Percentiles rank a stretch among this genome's conserved stretches.
Conservation (phyloP, 805 yeast species). For the Kuraishia piskuri region DNA sequence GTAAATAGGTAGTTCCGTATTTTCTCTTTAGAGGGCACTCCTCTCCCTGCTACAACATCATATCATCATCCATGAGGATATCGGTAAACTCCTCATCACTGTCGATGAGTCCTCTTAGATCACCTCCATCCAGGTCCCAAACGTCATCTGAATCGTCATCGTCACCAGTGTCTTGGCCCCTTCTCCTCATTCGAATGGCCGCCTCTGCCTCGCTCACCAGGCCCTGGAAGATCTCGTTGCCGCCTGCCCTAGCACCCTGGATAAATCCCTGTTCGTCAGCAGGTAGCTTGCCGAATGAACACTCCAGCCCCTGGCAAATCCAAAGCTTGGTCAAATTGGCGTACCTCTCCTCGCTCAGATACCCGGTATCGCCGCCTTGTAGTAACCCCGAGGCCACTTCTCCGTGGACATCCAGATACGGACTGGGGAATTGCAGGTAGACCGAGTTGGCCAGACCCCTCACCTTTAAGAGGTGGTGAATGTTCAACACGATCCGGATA, state of each 20-base stretch:
- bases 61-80: not conserved
- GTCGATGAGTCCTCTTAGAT: not conserved
- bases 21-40: not conserved
- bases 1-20: too few relatives aligned
- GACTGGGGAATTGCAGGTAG: slow-evolving; percentile 41
- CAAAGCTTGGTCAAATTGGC: slow-evolving; percentile 48
- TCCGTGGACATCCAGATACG: slow-evolving; percentile 69
- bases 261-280: not conserved
- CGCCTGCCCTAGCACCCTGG: not conserved
- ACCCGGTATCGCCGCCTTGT: slow-evolving; percentile 47
- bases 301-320: slow-evolving; percentile 46
- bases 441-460: slow-evolving; percentile 18
- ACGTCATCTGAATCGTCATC: not conserved
- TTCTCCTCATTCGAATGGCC: not conserved
- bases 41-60: not conserved
- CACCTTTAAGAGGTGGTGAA: slow-evolving; percentile 13
- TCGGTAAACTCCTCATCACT: not conserved
- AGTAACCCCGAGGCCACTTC: slow-evolving; percentile 53
- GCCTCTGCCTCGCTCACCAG: not conserved
- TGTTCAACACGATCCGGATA: slow-evolving; percentile 18
- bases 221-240: not conserved
- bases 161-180: not conserved
- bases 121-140: not conserved
- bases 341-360: slow-evolving; percentile 44
- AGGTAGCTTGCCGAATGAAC: not conserved